Base-by-base conservation (phyloP, 306 rosid species). In the Sechiopsis laciniata region DNA sequence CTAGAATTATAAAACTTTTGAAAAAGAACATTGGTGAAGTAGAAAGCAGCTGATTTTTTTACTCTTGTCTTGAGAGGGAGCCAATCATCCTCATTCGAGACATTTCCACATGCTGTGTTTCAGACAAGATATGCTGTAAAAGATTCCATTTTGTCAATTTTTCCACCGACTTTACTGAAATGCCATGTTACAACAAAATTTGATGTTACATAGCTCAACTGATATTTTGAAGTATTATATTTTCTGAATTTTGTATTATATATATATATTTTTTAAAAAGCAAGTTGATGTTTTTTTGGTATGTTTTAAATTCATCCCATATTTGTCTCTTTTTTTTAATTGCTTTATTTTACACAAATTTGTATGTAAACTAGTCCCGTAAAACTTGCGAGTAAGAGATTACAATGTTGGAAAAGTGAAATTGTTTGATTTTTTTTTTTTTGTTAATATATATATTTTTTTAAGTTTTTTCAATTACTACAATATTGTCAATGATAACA, bases 401-500 rank as follows among this genome's bases (percentile, higher is more conserved):
- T 1, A 7, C 10, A n/a, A 19, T 8, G 26, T 2, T 55, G 26
- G 26, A 19, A 19, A 55, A 55, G 26, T 55, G 24, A 56, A 56
- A 56, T 13, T 10, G 37, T 65, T 7, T 14, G 13, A 17, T 7
- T 42, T 46, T 66, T n/a, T 42, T 46, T 68, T 68, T 22, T 21
- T 20, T 20, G 37, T 46, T 67, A 45, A 22, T 45, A 42, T 45
- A 67, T 20, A 6, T 11, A n/a, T 21, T 11, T 69, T 69, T 42
- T 42, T 42, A 1, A 1, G 42, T 37, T 37, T 22, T 16, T 26
- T 53, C 83, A 77, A 77, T 73, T 73, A 19, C 79, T 71, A 74
- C 73, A 80, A 83, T 59, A 71, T 50, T 32, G 80, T 61, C 59
- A 72, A 71, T 37, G 74, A 83, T 75, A 85, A 79, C 69, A 76